Percentiles rank a stretch among this genome's conserved stretches.
phyloP scores from a whole-genome alignment of 1,139 yeast genomes.

The Yamadazyma buinensis region DNA sequence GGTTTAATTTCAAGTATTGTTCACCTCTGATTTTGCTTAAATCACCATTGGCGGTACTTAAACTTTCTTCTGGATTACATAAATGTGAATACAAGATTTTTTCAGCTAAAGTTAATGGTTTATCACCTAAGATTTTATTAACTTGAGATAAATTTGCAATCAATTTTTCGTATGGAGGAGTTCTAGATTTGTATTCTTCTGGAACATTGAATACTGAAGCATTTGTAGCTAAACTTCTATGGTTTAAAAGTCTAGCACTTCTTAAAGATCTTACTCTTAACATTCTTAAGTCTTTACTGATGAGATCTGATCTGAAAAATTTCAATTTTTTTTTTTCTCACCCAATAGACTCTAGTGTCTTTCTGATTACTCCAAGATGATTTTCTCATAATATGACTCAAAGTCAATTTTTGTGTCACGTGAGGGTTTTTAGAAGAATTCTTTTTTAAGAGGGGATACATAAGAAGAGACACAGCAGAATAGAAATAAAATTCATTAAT shows the following conservation, averaged over 20 bases:
- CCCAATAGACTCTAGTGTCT: slow-evolving; percentile 1
- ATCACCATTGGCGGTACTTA: slow-evolving; percentile 45
- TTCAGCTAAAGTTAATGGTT: slow-evolving; percentile 89
- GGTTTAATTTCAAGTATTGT: slow-evolving; percentile 82
- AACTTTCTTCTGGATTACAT: slow-evolving; percentile 77
- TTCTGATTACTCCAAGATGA: slow-evolving; percentile 4
- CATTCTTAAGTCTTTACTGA: slow-evolving; percentile 1
- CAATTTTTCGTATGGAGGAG: slow-evolving; percentile 85
- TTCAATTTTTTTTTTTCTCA: slow-evolving; percentile 2
- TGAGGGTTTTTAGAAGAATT: too few relatives aligned
- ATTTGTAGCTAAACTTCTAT: slow-evolving; percentile 33
- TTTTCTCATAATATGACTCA: slow-evolving; percentile 4
- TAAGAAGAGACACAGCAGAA: too few relatives aligned
- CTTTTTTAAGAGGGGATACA: too few relatives aligned
- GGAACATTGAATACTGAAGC: slow-evolving; percentile 44
- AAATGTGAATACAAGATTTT: slow-evolving; percentile 90
- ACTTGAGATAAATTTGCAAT: slow-evolving; percentile 61
- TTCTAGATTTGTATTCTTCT: slow-evolving; percentile 56
- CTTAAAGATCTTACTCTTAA: slow-evolving; percentile 5
- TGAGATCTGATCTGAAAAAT: not conserved
- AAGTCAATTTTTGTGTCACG: not conserved
- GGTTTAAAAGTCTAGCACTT: slow-evolving; percentile 1
- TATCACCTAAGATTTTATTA: slow-evolving; percentile 56
- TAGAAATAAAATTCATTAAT: too few relatives aligned
- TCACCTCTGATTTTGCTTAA: slow-evolving; percentile 69